Base-by-base conservation (phyloP, 2,329 filamentous ascomycete genomes). In the Exophiala mesophila region DNA sequence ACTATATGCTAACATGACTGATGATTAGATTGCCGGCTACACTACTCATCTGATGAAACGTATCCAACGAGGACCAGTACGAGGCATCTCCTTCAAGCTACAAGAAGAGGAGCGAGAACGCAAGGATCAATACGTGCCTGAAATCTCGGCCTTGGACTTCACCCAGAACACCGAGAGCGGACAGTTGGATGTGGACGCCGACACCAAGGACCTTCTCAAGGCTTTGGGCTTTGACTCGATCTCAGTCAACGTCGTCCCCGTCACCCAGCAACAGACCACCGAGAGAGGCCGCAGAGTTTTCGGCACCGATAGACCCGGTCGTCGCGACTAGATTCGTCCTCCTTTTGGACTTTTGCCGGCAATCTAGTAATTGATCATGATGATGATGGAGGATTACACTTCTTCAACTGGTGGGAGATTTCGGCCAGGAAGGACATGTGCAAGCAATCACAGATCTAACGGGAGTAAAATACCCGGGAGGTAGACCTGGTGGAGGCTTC, bases 61-160 rank as follows among this genome's bases (percentile, higher is more conserved):
- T 74, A 98, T 98, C 64, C 92, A 97, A 80, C 88, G 92, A 71
- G 92, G 92, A 58, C 92, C 92, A 58, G 92, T 98, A 73, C 94
- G 92, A 64, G 92, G 92, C 79, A 98, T 98, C 76, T 98, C 94
- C 73, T 98, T 98, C 89, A 98, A 98, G 83, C 87, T 98, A 52
- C 92, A 98, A 78, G 92, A 98, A 79, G 92, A 98, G 80, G 92
- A 98, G 84, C 88, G 92, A 81, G 92, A 98, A 78, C 85, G 92
- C 71, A 98, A 98, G 86, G 92, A 98, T 79, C 92, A 98, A 80
- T 98, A 96, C 78, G 92, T 98, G 58, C 92, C 92, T 66, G 92
- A 98, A 77, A 80, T 98, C 62, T 98, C 94, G 50, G 92, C 92
- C 67, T 85, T 98, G 69, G 92, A 98, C 80, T 94, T 96, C 78